Conservation (phyloP, 257 asterid species). For the Capsicum rhomboideum region DNA sequence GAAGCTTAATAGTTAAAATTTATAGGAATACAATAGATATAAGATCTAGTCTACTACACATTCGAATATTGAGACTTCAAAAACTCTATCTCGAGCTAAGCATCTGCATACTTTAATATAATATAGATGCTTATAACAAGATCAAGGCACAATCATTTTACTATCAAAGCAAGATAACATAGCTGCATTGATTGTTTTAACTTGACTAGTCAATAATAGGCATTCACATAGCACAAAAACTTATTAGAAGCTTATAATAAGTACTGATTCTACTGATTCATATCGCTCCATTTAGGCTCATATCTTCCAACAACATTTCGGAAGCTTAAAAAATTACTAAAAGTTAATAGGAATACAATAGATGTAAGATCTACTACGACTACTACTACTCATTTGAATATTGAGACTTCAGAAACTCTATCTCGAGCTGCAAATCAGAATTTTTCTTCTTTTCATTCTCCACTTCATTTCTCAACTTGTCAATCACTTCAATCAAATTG, state of each 20-base stretch:
- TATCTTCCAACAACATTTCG: background rate
- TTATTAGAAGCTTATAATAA: too few relatives aligned
- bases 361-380: background rate
- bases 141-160: background rate
- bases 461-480: conserved; percentile 33
- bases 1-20: too few relatives aligned
- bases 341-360: background rate
- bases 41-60: too few relatives aligned
- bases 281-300: too few relatives aligned
- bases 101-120: too few relatives aligned
- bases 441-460: conserved; percentile 56
- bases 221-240: background rate
- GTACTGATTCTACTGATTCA: too few relatives aligned
- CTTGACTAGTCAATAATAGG: too few relatives aligned
- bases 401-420: conserved; percentile 46
- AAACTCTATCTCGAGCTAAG: too few relatives aligned
- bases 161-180: background rate
- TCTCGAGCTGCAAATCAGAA: conserved; percentile 36
- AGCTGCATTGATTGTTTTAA: too few relatives aligned
- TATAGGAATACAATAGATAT: too few relatives aligned
- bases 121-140: too few relatives aligned
- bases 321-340: background rate
- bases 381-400: conserved; percentile 9
- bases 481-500: conserved; percentile 33
- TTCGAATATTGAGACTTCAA: too few relatives aligned